Evolutionary conservation across 148 eudicot species (phyloP).

Genomic region (Rhododendron vialii): DNA sequence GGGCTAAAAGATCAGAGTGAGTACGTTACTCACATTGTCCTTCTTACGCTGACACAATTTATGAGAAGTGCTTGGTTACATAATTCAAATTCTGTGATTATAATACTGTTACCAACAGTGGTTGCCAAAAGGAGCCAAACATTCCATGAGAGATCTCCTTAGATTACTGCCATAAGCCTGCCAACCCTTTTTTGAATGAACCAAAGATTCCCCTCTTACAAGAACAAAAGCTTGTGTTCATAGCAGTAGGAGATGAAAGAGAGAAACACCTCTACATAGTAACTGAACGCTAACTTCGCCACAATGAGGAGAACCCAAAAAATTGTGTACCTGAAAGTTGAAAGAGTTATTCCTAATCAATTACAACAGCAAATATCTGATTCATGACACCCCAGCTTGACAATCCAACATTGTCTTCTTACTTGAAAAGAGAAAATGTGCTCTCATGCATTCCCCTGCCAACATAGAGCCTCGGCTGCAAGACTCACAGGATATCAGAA

Average conservation of each 20-base stretch:
- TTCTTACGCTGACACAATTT: neutral
- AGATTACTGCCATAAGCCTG: neutral
- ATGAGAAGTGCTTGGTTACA: neutral
- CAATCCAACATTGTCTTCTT: constrained; percentile 12
- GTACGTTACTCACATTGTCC: neutral
- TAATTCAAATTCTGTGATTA: neutral
- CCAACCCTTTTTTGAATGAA: neutral
- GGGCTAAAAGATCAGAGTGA: neutral
- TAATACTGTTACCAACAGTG: neutral
- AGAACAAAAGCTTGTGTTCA: neutral
- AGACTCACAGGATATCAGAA: constrained; percentile 17
- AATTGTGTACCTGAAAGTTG: constrained; percentile 43
- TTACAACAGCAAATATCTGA: neutral
- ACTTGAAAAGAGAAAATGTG: constrained; percentile 55
- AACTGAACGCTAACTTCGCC: constrained; percentile 65
- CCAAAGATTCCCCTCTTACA: neutral
- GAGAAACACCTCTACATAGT: constrained; percentile 47
- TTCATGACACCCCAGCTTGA: neutral
- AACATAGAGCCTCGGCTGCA: constrained; percentile 67
- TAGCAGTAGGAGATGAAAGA: neutral
- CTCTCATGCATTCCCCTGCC: constrained; percentile 79
- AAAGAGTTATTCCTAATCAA: constrained; percentile 5
- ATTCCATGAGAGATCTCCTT: neutral
- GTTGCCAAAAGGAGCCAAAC: neutral
- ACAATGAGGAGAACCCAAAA: constrained; percentile 54